Percentiles rank a stretch among this genome's conserved stretches.
phyloP scores from a whole-genome alignment of 2,329 filamentous ascomycete genomes.

The Pyricularia grisea region DNA sequence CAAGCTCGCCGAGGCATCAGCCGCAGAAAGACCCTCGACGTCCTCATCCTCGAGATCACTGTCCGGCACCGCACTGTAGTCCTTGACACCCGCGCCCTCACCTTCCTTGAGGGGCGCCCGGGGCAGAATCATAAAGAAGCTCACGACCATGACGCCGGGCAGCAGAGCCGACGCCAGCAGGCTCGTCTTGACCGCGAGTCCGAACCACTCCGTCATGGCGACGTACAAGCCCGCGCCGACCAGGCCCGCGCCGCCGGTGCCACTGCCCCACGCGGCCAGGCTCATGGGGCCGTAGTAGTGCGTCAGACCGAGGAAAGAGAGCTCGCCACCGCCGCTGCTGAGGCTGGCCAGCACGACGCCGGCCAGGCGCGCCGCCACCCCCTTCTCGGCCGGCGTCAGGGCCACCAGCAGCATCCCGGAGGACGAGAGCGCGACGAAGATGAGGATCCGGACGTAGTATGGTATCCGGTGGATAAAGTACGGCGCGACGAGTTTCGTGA shows the following conservation, averaged over 20 bases:
- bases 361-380: slow-evolving; percentile 65
- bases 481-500: slow-evolving; percentile 78
- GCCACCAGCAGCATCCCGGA: slow-evolving; percentile 84
- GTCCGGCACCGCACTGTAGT: slow-evolving; percentile 44
- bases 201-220: slow-evolving; percentile 69
- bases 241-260: slow-evolving; percentile 81
- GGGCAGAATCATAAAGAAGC: slow-evolving; percentile 78
- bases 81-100: slow-evolving; percentile 13
- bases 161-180: slow-evolving; percentile 71
- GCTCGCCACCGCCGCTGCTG: slow-evolving; percentile 77
- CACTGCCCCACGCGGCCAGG: slow-evolving; percentile 84
- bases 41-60: slow-evolving; percentile 26
- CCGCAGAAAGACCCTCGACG: slow-evolving; percentile 22
- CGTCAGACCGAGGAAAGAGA: slow-evolving; percentile 83
- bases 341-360: slow-evolving; percentile 81
- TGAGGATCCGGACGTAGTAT: slow-evolving; percentile 64
- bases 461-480: slow-evolving; percentile 89
- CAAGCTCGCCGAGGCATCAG: slow-evolving; percentile 36
- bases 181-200: slow-evolving; percentile 63
- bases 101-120: slow-evolving; percentile 45
- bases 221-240: slow-evolving; percentile 85
- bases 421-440: slow-evolving; percentile 69
- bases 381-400: slow-evolving; percentile 56
- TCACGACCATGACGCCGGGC: slow-evolving; percentile 72
- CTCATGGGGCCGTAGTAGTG: slow-evolving; percentile 88